Base-by-base conservation (phyloP, 768 basidiomycete species). In the Naganishia randhawae region DNA sequence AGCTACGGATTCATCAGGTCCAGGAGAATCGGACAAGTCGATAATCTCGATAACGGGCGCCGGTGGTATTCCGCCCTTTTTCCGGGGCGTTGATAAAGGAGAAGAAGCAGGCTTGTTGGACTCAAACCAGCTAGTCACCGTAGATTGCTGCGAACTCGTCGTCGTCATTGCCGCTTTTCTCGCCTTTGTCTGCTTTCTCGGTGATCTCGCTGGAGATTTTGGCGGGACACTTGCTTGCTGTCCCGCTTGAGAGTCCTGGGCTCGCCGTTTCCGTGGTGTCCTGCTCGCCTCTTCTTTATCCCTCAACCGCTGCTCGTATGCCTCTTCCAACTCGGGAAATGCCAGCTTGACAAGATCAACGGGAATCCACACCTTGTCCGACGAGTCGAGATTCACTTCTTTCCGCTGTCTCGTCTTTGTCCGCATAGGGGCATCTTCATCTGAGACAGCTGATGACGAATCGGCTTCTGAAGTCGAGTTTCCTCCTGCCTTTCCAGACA, bases 311-410 rank as follows among this genome's bases (percentile, higher is more conserved):
- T 81, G 79, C 67, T 90, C 86, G 71, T 84, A 92, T 19, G 83
- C 83, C 50, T 84, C 79, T 5, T 88, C 87, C 27, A 94, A 75
- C 3, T 80, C 79, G 10, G 90, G 89, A 68, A 86, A 88, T 1
- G 85, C 90, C 35, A 86, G 77, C 14, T 82, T 79, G 13, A 93
- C 84, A 83, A 95, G 88, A 63, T 84, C 87, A 27, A 89, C 90
- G 0, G 92, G 89, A 79, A 92, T 84, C 92, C 92, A 95, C 13
- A 92, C 76, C 16, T 85, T 84, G 54, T 81, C 83, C n/a, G 82
- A 79, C 0, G 87, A 87, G 71, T 86, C 84, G 2, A 83, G 81
- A 3, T 85, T 78, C 45, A 81, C 78, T 62, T 78, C 81, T 48
- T 81, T 82, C 39, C 67, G 55, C 50, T 27, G 32, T 9, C 55